Evolutionary conservation across 202 grass and related monocot species (phyloP), one percentile per base, ranked within the genome.

Genomic region (Zoysia matrella): DNA sequence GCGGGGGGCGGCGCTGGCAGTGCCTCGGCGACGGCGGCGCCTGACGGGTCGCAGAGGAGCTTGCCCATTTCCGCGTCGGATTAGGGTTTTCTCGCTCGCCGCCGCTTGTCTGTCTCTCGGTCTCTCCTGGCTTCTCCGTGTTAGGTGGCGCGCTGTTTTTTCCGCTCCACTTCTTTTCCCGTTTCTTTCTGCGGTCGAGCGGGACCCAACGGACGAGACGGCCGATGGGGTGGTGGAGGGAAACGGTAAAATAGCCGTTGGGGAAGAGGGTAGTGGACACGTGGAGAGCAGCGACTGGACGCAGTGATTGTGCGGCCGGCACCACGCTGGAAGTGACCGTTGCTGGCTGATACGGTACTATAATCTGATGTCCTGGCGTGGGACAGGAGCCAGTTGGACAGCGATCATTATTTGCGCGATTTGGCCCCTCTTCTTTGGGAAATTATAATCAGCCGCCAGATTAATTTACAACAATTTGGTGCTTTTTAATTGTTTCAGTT

Each of bases 31-130:
- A 87, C 90, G 69, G 88, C 77, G 76, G 86, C 87, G 86, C 82
- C 71, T 81, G 82, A 86, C 6, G 92, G 84, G 81, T 95, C 89
- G 87, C 92, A 93, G 63, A 99, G 92, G 47, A 98, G 87, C 93
- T 99, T 99, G 73, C 95, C 96, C 96, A 98, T 98, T 71, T 41
- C 65, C 44, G 16, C n/a, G 15, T 52, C 47, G 68, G 40, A 67
- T 76, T 97, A 92, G 94, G 91, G 91, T 89, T 94, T 94, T 81
- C 71, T 42, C 67, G 57, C 78, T 46, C 45, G 45, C 45, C 30
- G 30, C 30, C 30, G 30, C 30, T 36, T 36, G 30, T 36, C 30
- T 36, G 30, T 36, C 30, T 36, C 30, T 36, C 30, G 30, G 30
- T 15, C 13, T 10, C 45, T 2, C 9, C 8, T 44, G 8, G 11